Evolutionary conservation across 495 filamentous ascomycete genomes (phyloP).

Genomic region (Aspergillus sparsus): DNA sequence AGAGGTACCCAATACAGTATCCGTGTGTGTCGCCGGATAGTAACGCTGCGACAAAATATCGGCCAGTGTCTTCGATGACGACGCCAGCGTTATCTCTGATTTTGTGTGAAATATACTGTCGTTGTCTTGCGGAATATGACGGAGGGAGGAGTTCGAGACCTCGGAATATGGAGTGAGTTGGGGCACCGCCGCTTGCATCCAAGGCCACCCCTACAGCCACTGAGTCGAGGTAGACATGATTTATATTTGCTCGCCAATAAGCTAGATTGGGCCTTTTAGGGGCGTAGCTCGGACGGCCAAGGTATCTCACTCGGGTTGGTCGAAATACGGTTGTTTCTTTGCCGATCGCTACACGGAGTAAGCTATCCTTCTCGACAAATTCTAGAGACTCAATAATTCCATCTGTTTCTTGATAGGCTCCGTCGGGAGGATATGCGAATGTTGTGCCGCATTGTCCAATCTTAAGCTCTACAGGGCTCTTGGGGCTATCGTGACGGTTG

Average conservation of each 20-base stretch:
- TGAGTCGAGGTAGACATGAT: constrained; percentile 25
- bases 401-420: constrained; percentile 24
- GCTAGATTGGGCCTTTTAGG: neutral
- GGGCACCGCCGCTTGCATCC: constrained; percentile 8
- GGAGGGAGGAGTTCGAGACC: constrained; percentile 23
- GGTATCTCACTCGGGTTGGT: constrained; percentile 24
- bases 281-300: constrained; percentile 18
- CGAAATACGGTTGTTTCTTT: constrained; percentile 21
- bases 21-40: constrained; percentile 10
- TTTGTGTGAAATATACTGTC: neutral
- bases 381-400: constrained; percentile 26
- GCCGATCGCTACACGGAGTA: constrained; percentile 25
- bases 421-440: constrained; percentile 4
- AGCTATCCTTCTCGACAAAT: constrained; percentile 25
- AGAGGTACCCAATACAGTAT: constrained; percentile 23
- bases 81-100: neutral
- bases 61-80: neutral
- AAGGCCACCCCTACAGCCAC: constrained; percentile 19
- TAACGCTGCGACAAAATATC: constrained; percentile 23
- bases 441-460: constrained; percentile 10
- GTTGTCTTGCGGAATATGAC: constrained; percentile 11
- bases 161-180: constrained; percentile 15
- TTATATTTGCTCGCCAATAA: constrained; percentile 25
- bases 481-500: constrained; percentile 1
- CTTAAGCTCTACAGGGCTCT: constrained; percentile 19